Conservation (phyloP, 2,329 filamentous ascomycete genomes). For the Ophiocordyceps camponoti-leonardi region DNA sequence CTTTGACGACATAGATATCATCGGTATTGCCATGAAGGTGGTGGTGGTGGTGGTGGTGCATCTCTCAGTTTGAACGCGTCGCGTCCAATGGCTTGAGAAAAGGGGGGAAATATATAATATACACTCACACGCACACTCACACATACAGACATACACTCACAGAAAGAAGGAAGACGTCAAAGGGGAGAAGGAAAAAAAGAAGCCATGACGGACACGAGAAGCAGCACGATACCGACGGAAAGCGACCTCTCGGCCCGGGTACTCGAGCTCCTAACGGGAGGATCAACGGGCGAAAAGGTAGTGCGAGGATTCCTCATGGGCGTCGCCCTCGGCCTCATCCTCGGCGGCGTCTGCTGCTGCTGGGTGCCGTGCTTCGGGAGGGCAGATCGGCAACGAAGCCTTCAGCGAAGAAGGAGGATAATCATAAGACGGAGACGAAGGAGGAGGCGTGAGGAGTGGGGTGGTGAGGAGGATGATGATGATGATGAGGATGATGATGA, state of each 20-base stretch:
- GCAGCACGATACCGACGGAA: slow-evolving; percentile 4
- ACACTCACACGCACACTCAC: not conserved
- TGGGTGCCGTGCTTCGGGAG: slow-evolving; percentile 14
- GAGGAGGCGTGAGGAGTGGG: too few species aligned
- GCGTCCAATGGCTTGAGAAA: too few species aligned
- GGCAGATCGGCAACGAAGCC: not conserved
- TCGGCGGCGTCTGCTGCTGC: slow-evolving; percentile 16
- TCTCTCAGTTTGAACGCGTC: too few species aligned
- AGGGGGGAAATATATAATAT: too few species aligned
- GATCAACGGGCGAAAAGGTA: slow-evolving; percentile 14
- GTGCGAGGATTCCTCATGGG: slow-evolving; percentile 17
- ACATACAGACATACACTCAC: not conserved
- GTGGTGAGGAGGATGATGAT: too few species aligned
- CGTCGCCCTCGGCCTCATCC: slow-evolving; percentile 12
- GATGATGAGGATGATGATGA: too few species aligned
- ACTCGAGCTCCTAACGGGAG: slow-evolving; percentile 11
- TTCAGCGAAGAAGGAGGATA: too few species aligned
- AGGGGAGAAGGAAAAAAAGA: not conserved
- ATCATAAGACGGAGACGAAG: too few species aligned
- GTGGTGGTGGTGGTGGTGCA: too few species aligned
- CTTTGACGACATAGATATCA: too few species aligned
- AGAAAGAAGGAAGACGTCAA: not conserved
- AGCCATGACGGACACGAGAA: not conserved
- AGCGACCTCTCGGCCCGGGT: slow-evolving; percentile 11
- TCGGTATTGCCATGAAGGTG: too few species aligned